These are phyloP conservation scores for Neoboletus magnificus DNA, from an alignment of 768 basidiomycete genomes.

Conservation along the genomic window DNA sequence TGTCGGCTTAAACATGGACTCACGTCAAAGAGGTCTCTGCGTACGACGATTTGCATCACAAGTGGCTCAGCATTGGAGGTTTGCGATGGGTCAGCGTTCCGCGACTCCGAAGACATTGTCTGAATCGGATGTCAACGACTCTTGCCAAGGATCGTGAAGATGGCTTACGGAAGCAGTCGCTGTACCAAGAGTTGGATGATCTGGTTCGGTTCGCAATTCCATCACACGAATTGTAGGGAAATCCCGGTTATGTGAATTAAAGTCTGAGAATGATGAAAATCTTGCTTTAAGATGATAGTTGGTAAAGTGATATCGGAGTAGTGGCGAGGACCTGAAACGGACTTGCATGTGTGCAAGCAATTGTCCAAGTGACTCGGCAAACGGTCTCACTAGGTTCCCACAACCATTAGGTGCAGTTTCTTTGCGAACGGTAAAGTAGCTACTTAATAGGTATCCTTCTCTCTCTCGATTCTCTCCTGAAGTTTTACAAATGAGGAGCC, in stretches of 20 bases:
- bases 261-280: not conserved
- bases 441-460: no score
- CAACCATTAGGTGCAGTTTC: not conserved
- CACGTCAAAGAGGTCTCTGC: slow-evolving; percentile 41
- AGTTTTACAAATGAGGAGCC: not conserved
- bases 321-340: slow-evolving; percentile 11
- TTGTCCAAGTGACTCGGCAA: not conserved
- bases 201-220: not conserved
- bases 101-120: not conserved
- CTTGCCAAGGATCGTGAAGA: not conserved
- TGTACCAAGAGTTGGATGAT: not conserved
- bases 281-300: not conserved
- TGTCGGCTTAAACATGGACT: slow-evolving; percentile 10
- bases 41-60: slow-evolving; percentile 44
- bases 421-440: no score
- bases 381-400: not conserved
- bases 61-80: slow-evolving; percentile 21
- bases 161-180: not conserved
- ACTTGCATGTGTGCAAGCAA: slow-evolving; percentile 7
- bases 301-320: not conserved
- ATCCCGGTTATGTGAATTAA: not conserved
- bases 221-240: not conserved
- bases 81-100: not conserved
- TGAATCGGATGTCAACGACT: not conserved
- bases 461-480: no score